Conservation (phyloP, 257 asterid genomes). For the Leptodermis oblonga region DNA sequence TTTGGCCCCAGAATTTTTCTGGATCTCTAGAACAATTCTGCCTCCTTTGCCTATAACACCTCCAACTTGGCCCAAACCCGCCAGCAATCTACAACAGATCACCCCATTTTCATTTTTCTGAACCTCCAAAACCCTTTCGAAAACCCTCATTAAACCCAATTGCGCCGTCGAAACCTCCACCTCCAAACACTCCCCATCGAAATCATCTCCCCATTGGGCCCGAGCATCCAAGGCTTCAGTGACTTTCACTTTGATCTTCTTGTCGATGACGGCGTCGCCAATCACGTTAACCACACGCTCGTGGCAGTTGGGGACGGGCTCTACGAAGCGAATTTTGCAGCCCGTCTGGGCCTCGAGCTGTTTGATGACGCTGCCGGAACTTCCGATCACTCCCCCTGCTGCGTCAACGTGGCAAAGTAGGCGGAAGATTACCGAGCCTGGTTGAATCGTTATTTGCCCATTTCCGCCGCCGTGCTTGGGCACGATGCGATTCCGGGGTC, state of each 20-base stretch:
- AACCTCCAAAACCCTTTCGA: slow-evolving; percentile 54
- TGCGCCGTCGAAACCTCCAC: slow-evolving; percentile 46
- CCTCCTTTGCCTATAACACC: slow-evolving; percentile 58
- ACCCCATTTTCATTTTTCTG: slow-evolving; percentile 31
- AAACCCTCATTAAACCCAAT: slow-evolving; percentile 52
- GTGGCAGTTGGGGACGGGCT: slow-evolving; percentile 33
- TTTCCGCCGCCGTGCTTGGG: background rate
- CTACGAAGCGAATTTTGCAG: slow-evolving; percentile 39
- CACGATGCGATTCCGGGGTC: background rate
- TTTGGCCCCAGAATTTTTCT: slow-evolving; percentile 42
- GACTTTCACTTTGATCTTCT: slow-evolving; percentile 17
- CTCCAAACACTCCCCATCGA: slow-evolving; percentile 6
- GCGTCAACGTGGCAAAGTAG: slow-evolving; percentile 44
- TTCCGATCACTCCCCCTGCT: slow-evolving; percentile 55
- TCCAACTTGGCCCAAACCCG: slow-evolving; percentile 34
- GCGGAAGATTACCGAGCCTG: slow-evolving; percentile 39
- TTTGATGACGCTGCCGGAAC: slow-evolving; percentile 36
- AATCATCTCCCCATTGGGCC: slow-evolving; percentile 14
- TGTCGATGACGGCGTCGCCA: slow-evolving; percentile 38
- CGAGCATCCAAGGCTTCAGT: background rate
- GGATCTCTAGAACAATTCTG: slow-evolving; percentile 31
- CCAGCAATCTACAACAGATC: slow-evolving; percentile 46
- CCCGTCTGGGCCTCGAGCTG: slow-evolving; percentile 42
- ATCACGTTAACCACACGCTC: slow-evolving; percentile 52
- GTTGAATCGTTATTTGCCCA: slow-evolving; percentile 7